phyloP scores from a whole-genome alignment of 2,329 filamentous ascomycete genomes.

The Colletotrichum sp. region DNA sequence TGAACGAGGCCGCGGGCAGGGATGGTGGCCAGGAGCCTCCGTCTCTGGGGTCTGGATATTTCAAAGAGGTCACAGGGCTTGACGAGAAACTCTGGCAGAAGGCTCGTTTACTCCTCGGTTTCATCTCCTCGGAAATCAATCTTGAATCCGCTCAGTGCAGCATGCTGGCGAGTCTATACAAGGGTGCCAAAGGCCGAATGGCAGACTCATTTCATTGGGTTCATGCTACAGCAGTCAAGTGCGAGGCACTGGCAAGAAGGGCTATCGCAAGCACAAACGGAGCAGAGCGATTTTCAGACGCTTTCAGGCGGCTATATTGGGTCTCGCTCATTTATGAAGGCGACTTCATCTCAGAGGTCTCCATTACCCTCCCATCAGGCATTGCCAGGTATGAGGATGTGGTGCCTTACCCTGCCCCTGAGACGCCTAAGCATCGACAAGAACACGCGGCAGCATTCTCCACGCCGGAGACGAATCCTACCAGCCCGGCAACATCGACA shows the following conservation, averaged over 20 bases:
- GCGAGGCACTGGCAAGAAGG: conserved; percentile 26
- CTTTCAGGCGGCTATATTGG: conserved; percentile 32
- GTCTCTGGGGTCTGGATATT: background rate
- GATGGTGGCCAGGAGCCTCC: background rate
- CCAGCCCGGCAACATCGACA: background rate
- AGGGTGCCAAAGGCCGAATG: conserved; percentile 26
- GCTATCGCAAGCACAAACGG: background rate
- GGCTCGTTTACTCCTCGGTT: conserved; percentile 26
- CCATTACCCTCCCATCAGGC: conserved; percentile 30
- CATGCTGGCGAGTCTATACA: conserved; percentile 31
- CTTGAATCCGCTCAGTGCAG: conserved; percentile 29
- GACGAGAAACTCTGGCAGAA: conserved; percentile 27
- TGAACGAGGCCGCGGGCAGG: background rate
- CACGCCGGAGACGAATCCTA: background rate
- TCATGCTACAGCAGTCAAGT: conserved; percentile 31
- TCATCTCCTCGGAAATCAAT: conserved; percentile 23
- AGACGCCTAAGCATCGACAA: background rate
- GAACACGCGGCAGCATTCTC: background rate
- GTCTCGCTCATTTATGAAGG: conserved; percentile 34
- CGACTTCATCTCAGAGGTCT: conserved; percentile 34
- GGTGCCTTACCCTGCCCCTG: conserved; percentile 25
- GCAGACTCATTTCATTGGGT: conserved; percentile 30
- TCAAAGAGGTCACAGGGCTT: background rate
- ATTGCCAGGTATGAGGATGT: conserved; percentile 33
- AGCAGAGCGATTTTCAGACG: conserved; percentile 19